Conservation (phyloP, 164 flowering plant species). For the Annona cherimola region DNA sequence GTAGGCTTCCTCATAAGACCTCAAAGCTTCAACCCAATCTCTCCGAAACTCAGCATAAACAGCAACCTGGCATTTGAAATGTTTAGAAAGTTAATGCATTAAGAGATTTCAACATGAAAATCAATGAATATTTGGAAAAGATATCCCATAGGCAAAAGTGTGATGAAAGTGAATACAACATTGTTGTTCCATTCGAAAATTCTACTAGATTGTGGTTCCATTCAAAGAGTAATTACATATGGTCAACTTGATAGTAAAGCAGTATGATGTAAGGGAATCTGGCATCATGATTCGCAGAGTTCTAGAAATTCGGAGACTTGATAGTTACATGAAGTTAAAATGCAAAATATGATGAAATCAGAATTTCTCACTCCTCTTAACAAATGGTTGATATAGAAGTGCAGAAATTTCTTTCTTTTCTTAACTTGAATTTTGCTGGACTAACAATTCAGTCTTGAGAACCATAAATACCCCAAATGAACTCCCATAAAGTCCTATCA, state of each 20-base stretch:
- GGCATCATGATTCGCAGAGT: not conserved
- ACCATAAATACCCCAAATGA: not conserved
- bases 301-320: not conserved
- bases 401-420: not conserved
- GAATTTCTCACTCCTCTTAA: not conserved
- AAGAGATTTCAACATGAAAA: not conserved
- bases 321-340: not conserved
- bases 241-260: no score
- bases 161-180: no score
- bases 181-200: no score
- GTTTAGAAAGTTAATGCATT: not conserved
- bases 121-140: no score
- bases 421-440: not conserved
- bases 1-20: slow-evolving; percentile 88
- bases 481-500: not conserved
- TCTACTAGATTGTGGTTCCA: no score
- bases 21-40: slow-evolving; percentile 94
- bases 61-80: slow-evolving; percentile 65
- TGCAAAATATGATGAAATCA: not conserved
- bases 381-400: not conserved
- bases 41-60: slow-evolving; percentile 94
- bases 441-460: not conserved
- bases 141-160: no score
- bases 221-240: no score
- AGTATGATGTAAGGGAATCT: no score